Evolutionary conservation across 768 basidiomycete genomes (phyloP), one percentile per base, ranked within the genome.

Genomic region (Lactarius vividus): DNA sequence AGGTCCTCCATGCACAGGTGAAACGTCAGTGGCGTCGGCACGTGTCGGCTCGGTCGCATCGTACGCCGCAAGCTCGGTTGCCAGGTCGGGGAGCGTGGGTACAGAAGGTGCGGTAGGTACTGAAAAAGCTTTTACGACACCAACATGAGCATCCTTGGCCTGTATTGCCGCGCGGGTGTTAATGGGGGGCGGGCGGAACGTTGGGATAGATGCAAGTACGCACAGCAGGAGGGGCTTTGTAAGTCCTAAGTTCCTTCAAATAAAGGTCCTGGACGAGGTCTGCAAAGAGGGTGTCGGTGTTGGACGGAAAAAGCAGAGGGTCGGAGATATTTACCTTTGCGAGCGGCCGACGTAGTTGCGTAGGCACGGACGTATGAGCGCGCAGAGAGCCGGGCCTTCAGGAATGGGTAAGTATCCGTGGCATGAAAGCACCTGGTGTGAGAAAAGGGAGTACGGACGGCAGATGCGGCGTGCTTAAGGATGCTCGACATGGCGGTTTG

Each of bases 181-280:
- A 59, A 39, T 37, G 52, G 42, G 35, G 53, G 23, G n/a, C 53
- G 42, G 67, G 61, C 37, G n/a, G 23, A 28, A 26, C 37, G 46
- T 64, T 53, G 42, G 58, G 4, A 40, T 3, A 29, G 55, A 65
- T 31, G 23, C 13, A 29, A 35, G 5, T n/a, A 83, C 92, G 76
- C 72, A 95, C 94, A 55, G 75, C 76, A 6, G 85, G 79, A 40
- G 86, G 79, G 46, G 92, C 83, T 82, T 93, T 96, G 86, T 96
- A 98, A 5, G 84, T 77, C 79, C 91, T 96, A 73, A 98, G 83
- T 80, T 96, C 91, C 74, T 83, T 87, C 71, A 98, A 72, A 79
- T 98, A 98, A 63, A 97, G 76, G 69, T 97, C 94, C 84, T 96
- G 92, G 61, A 98, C 83, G 74, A 96, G 82, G 82, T 97, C 96